Conservation (phyloP, 441 rosid species). For the Gossypium schwendimanii region DNA sequence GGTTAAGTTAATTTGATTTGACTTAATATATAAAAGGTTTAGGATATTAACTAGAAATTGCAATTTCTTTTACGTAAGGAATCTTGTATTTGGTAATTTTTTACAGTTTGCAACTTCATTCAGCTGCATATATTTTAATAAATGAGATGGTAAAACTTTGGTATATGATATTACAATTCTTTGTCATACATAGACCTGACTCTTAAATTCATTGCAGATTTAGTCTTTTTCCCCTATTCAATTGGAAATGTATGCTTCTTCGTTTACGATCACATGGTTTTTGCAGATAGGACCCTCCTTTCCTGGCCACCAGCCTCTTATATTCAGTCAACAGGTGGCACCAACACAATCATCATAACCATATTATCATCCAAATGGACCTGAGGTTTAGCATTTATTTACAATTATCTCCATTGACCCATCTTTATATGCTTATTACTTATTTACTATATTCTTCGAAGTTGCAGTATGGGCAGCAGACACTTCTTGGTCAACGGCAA, state of each 20-base stretch:
- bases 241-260: neutral
- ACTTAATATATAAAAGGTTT: neutral
- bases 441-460: constrained; percentile 14
- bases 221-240: neutral
- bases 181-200: neutral
- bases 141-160: neutral
- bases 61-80: neutral
- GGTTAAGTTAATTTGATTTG: neutral
- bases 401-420: neutral
- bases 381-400: constrained; percentile 47
- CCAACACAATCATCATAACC: constrained; percentile 53
- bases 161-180: neutral
- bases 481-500: constrained; percentile 62
- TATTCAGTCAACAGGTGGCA: constrained; percentile 56
- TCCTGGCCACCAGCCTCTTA: constrained; percentile 61
- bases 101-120: neutral
- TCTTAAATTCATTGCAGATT: neutral
- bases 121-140: neutral
- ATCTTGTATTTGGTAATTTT: neutral
- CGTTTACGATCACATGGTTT: neutral
- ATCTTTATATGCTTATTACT: neutral
- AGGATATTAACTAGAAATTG: too few species aligned
- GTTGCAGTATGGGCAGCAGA: constrained; percentile 62
- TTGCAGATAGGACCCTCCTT: constrained; percentile 61
- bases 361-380: constrained; percentile 67